Base-by-base conservation (phyloP, 768 basidiomycete genomes). In the Collybia nuda region DNA sequence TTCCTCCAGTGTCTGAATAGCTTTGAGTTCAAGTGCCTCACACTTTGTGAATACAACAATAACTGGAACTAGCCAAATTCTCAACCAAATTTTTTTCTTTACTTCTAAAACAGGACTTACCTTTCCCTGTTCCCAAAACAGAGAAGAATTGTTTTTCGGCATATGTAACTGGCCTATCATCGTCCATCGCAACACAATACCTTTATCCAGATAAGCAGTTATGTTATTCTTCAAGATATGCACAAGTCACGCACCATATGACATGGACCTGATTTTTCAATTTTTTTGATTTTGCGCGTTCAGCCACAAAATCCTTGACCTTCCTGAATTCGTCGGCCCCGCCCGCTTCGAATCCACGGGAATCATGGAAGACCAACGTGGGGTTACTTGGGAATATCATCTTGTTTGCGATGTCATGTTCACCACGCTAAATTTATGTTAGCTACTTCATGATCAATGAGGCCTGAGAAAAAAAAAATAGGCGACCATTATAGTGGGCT, bases 341-440 rank as follows among this genome's bases (percentile, higher is more conserved):
- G 2, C 73, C 73, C 17, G 68, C 49, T 55, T 75, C 71, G 44
- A 76, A 72, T 5, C 73, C 74, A 40, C 60, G 50, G n/a, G 74
- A 76, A 48, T 76, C 73, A 37, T 75, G 74, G 50, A 75, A 74
- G 17, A 74, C 61, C 53, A 72, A 75, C 5, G 53, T 42, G 3
- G 52, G 56, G 29, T 68, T 68, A 56, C 59, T 69, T 18, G 32
- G 40, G 53, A 68, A 74, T 7, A 60, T 51, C 35, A 69, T 61
- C 48, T 61, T 52, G 29, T 56, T 49, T 42, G 65, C 50, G 22
- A 73, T 66, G 44, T 75, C 53, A 55, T 72, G 72, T 2, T 47
- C 36, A 22, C 71, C 73, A 24, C 70, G 65, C 70, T 67, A 51
- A 28, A 5, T 11, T 11, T 5, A 28, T 28, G 28, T 28, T 28